These are phyloP conservation scores for Ophiocordyceps polyrhachis-furcata DNA, from an alignment of 2,329 filamentous ascomycete species.

Conservation along the genomic window DNA sequence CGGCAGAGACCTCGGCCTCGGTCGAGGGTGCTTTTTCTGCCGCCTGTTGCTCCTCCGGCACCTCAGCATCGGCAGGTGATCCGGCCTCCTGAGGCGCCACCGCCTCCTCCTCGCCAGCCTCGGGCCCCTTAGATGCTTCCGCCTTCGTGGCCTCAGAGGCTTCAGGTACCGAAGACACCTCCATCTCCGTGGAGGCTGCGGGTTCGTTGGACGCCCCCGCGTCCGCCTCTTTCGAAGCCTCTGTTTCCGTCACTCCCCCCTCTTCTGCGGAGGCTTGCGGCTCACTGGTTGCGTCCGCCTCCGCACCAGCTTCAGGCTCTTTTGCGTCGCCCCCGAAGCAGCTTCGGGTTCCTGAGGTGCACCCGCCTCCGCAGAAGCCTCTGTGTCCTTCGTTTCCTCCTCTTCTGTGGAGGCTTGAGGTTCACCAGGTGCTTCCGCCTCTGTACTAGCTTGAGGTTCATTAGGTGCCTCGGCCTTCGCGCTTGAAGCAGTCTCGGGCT, in stretches of 20 bases:
- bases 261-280: neutral
- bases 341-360: constrained; percentile 3
- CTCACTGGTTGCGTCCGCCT: neutral
- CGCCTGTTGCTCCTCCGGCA: no score
- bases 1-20: neutral
- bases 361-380: neutral
- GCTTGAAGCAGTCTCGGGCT: neutral
- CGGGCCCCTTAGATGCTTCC: neutral
- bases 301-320: neutral
- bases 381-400: neutral
- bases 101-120: neutral
- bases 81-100: neutral
- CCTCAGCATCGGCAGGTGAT: neutral
- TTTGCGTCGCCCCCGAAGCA: neutral
- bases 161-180: neutral
- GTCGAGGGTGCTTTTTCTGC: no score
- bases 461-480: neutral
- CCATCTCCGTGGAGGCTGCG: neutral
- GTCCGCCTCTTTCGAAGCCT: neutral
- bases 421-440: neutral
- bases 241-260: no score
- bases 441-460: neutral
- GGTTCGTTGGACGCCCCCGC: constrained; percentile 3
- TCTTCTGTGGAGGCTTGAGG: neutral
- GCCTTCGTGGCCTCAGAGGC: neutral